Evolutionary conservation across 176 grass and related monocot species (phyloP), one percentile per base, ranked within the genome.

Genomic region (Aegilops sharonensis): DNA sequence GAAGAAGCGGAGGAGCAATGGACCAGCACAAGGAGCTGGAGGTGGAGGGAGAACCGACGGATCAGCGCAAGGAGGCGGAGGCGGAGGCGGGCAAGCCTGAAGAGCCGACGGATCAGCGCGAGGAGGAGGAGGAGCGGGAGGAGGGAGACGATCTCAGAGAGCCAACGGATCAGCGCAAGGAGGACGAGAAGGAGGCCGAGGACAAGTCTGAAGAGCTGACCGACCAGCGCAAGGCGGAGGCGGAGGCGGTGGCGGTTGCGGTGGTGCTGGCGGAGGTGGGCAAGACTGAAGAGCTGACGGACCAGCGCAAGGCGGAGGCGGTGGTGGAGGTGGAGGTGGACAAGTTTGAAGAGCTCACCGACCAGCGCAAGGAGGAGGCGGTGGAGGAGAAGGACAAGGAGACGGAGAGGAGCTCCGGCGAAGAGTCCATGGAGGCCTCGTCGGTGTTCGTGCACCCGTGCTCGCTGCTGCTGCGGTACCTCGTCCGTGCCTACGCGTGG

Each of bases 391-490:
- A 11, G 23, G n/a, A 23, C 21, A 11, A 27, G 63, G 87, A 63
- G 47, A 54, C 8, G 35, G 62, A 45, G 27, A 77, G 74, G 74
- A 77, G 74, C 47, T 77, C 74, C 17, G 48, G 52, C 29, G 27
- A 77, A 3, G 88, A 70, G 47, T 79, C 36, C 63, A 25, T 30
- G 40, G 10, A 17, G 67, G 68, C 31, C 32, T 82, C 70, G 62
- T 1, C 84, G 35, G 17, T 12, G 27, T 85, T 91, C 12, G 35
- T 20, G 37, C 65, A 86, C 37, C 87, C 90, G 14, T 92, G 87
- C 57, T 83, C 90, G 78, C 7, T 2, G 18, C 73, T 89, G 79
- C 74, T 92, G 56, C 83, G 12, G 29, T 79, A 81, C 89, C 31
- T 91, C n/a, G 21, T n/a, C 60, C 57, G 74, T 7, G 79, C 59